These are phyloP conservation scores for Hypoxylon subgilvum DNA, from an alignment of 495 filamentous ascomycete genomes.

Conservation along the genomic window DNA sequence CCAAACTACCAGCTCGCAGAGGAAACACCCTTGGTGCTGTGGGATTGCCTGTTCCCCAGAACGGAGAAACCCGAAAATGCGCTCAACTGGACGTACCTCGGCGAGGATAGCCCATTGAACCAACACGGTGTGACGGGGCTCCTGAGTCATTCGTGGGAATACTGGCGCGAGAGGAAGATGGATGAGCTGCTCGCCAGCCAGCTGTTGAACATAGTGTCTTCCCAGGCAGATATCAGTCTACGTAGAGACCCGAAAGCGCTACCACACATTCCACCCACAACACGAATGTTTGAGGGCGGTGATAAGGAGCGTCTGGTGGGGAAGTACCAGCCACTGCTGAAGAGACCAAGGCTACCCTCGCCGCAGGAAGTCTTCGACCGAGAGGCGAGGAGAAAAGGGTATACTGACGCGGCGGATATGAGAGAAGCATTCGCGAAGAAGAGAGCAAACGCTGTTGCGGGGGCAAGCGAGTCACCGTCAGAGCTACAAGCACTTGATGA, in stretches of 20 bases:
- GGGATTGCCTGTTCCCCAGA: conserved; percentile 88
- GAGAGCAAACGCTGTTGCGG: conserved; percentile 28
- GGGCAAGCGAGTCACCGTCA: conserved; percentile 1
- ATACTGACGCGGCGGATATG: conserved; percentile 52
- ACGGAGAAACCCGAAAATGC: conserved; percentile 55
- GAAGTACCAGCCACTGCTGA: conserved; percentile 72
- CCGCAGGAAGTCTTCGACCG: conserved; percentile 77
- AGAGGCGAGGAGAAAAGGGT: conserved; percentile 75
- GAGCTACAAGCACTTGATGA: conserved; percentile 8
- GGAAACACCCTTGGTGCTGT: conserved; percentile 86
- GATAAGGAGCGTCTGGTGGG: conserved; percentile 65
- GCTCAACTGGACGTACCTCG: conserved; percentile 79
- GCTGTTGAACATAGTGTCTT: conserved; percentile 67
- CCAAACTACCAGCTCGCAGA: conserved; percentile 89
- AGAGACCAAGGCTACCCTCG: conserved; percentile 65
- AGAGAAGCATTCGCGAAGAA: conserved; percentile 40
- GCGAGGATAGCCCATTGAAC: conserved; percentile 59
- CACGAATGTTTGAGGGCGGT: conserved; percentile 75
- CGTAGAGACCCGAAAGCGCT: conserved; percentile 15
- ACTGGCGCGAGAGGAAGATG: conserved; percentile 84
- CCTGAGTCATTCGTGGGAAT: conserved; percentile 75
- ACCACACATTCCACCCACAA: conserved; percentile 44
- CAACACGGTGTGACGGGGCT: conserved; percentile 69
- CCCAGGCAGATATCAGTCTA: conserved; percentile 52
- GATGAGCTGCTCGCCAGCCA: conserved; percentile 79